These are phyloP conservation scores for Berberis thunbergii DNA, from an alignment of 164 flowering plant species.

Conservation along the genomic window DNA sequence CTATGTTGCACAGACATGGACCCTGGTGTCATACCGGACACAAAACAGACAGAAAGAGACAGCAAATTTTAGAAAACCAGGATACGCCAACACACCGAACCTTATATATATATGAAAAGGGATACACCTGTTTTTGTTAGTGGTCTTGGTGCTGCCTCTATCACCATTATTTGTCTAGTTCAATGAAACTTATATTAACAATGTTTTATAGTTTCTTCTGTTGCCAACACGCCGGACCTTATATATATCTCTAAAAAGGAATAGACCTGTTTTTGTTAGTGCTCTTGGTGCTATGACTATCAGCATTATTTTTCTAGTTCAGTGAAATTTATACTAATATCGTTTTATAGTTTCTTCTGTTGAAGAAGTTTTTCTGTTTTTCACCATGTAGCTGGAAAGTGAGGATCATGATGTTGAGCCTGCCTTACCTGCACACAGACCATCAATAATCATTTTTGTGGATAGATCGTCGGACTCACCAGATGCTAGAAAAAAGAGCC, in stretches of 20 bases:
- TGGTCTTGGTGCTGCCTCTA: too few relatives aligned
- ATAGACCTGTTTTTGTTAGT: too few relatives aligned
- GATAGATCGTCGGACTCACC: slow-evolving; percentile 72
- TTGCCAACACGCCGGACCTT: not conserved
- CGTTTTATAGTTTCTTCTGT: not conserved
- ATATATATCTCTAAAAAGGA: too few relatives aligned
- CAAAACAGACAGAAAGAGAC: too few relatives aligned
- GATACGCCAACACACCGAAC: not conserved
- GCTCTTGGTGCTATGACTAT: too few relatives aligned
- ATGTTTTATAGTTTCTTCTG: not conserved
- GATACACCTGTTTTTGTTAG: too few relatives aligned
- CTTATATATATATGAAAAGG: too few relatives aligned
- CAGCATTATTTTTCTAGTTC: not conserved
- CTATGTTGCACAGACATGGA: too few relatives aligned
- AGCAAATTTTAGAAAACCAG: too few relatives aligned
- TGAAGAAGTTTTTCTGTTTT: slow-evolving; percentile 5
- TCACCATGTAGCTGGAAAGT: slow-evolving; percentile 47
- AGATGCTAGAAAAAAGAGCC: slow-evolving; percentile 41
- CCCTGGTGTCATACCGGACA: too few relatives aligned
- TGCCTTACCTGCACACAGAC: slow-evolving; percentile 51
- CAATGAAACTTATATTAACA: not conserved
- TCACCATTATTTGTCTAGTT: not conserved
- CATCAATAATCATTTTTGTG: slow-evolving; percentile 71
- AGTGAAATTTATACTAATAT: not conserved
- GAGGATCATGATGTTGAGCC: slow-evolving; percentile 36